Percentiles rank a stretch among this genome's conserved stretches.
These are phyloP conservation scores for Boletus reticuloceps DNA, from an alignment of 768 basidiomycete species.

Conservation along the genomic window DNA sequence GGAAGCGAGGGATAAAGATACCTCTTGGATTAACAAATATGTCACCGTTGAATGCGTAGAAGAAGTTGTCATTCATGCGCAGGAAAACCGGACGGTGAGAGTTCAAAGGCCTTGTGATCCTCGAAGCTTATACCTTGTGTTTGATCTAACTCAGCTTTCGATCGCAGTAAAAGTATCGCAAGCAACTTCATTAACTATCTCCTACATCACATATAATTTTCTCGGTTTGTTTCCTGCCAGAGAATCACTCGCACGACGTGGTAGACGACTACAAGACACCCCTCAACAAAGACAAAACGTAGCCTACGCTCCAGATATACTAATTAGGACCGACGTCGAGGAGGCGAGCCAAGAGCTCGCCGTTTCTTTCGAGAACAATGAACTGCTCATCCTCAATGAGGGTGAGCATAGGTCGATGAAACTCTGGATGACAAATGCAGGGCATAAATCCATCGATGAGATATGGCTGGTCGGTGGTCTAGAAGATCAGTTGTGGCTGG, in stretches of 20 bases:
- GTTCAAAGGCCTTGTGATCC: background rate
- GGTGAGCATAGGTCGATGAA: conserved; percentile 62
- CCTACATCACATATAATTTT: conserved; percentile 64
- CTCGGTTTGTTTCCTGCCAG: conserved; percentile 65
- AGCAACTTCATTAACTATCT: conserved; percentile 53
- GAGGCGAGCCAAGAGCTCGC: conserved; percentile 63
- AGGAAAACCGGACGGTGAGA: conserved; percentile 64
- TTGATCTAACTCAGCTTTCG: conserved; percentile 45
- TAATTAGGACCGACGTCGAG: conserved; percentile 60
- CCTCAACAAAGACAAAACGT: conserved; percentile 62
- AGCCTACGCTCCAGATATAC: conserved; percentile 68
- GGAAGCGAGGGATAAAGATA: conserved; percentile 34
- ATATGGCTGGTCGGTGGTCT: conserved; percentile 66
- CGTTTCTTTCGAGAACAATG: conserved; percentile 54
- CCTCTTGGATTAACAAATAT: conserved; percentile 35
- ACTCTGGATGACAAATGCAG: conserved; percentile 66
- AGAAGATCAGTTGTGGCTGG: conserved; percentile 64
- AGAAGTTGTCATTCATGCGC: conserved; percentile 59
- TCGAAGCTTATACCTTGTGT: background rate
- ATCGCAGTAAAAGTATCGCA: conserved; percentile 55
- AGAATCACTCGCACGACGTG: conserved; percentile 69
- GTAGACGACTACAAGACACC: conserved; percentile 75
- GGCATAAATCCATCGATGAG: conserved; percentile 57
- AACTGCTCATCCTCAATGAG: conserved; percentile 51
- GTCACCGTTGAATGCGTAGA: conserved; percentile 60